Evolutionary conservation across 2,329 filamentous ascomycete species (phyloP).

Genomic region (Monosporascus sp.): DNA sequence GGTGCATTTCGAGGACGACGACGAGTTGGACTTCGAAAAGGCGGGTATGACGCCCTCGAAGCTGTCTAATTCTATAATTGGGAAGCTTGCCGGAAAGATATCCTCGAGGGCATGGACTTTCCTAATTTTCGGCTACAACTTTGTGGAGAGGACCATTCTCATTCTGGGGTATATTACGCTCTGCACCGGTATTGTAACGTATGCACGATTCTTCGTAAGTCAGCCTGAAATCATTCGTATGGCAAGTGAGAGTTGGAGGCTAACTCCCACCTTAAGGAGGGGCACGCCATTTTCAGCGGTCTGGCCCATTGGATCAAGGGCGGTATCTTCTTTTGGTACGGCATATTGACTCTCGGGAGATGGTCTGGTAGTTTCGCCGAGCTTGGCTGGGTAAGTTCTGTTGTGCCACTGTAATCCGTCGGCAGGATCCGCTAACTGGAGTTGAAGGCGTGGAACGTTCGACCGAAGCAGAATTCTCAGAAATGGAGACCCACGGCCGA

Average conservation of each 20-base stretch:
- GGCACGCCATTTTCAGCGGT: conserved; percentile 68
- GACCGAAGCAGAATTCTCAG: conserved; percentile 52
- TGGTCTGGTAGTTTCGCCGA: conserved; percentile 90
- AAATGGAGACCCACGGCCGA: conserved; percentile 76
- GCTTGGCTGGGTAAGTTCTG: conserved; percentile 68
- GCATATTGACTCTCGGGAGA: conserved; percentile 77
- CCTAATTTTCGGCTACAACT: conserved; percentile 56
- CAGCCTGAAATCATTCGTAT: conserved; percentile 1
- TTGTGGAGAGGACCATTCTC: conserved; percentile 72
- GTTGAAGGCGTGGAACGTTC: conserved; percentile 74
- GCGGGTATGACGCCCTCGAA: conserved; percentile 41
- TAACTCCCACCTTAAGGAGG: conserved; percentile 48
- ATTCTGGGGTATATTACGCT: conserved; percentile 72
- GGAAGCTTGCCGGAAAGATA: conserved; percentile 50
- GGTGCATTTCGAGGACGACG: conserved; percentile 47
- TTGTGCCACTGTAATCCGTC: not conserved
- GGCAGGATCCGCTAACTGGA: not conserved
- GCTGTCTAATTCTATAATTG: conserved; percentile 47
- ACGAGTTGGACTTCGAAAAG: conserved; percentile 34
- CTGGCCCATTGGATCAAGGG: conserved; percentile 94
- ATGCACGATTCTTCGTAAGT: conserved; percentile 80
- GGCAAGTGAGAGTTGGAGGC: conserved; percentile 2
- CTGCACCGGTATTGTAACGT: conserved; percentile 68
- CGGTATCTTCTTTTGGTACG: conserved; percentile 91
- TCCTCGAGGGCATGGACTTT: conserved; percentile 53